These are phyloP conservation scores for Ramichloridium luteum DNA, from an alignment of 2,329 filamentous ascomycete species.

Conservation along the genomic window DNA sequence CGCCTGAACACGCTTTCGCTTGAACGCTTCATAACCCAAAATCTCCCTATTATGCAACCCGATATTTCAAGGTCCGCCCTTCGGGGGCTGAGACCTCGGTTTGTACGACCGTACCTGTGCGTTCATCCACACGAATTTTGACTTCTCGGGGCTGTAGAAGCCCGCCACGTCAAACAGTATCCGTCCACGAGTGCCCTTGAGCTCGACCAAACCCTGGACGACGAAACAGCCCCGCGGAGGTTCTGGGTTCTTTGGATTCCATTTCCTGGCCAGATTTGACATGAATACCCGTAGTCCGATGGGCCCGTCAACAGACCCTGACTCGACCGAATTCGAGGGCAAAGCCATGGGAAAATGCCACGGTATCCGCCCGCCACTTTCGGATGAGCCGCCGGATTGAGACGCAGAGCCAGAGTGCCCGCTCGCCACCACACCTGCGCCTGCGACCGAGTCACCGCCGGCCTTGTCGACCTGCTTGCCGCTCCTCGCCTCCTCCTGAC, in stretches of 20 bases:
- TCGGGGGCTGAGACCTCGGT: conserved; percentile 28
- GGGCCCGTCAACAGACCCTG: conserved; percentile 16
- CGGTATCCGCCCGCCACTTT: conserved; percentile 13
- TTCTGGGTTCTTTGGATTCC: conserved; percentile 24
- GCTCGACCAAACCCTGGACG: conserved; percentile 34
- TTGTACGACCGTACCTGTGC: conserved; percentile 21
- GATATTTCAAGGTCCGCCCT: conserved; percentile 25
- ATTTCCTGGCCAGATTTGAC: conserved; percentile 16
- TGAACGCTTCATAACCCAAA: no score
- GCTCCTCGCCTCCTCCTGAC: conserved; percentile 16
- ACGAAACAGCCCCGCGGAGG: conserved; percentile 34
- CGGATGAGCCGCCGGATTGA: background rate
- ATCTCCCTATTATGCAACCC: background rate
- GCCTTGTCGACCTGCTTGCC: conserved; percentile 10
- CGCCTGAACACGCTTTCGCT: no score
- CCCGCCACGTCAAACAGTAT: conserved; percentile 34
- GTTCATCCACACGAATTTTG: conserved; percentile 26
- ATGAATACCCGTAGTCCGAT: conserved; percentile 21
- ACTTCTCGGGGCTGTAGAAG: conserved; percentile 33
- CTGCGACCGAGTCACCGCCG: conserved; percentile 2
- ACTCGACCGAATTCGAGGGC: conserved; percentile 6
- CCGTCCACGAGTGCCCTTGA: conserved; percentile 31
- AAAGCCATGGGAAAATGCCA: conserved; percentile 17
- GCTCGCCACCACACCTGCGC: background rate
- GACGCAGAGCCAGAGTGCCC: background rate